phyloP scores from a whole-genome alignment of 768 basidiomycete species.

The Hypsizygus marmoreus region DNA sequence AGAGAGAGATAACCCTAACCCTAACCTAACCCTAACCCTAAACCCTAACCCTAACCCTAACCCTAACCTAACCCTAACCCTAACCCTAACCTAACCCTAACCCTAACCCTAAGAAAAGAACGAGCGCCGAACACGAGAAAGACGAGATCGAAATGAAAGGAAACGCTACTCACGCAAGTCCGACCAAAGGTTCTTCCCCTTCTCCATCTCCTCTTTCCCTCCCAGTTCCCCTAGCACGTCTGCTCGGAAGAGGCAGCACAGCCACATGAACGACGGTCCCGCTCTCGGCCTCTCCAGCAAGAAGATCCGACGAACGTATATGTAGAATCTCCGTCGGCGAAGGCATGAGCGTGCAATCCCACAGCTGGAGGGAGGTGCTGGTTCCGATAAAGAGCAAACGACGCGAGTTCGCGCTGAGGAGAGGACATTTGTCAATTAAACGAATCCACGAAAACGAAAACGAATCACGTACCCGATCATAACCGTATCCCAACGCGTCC shows the following conservation, averaged over 20 bases:
- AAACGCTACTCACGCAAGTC: slow-evolving; percentile 37
- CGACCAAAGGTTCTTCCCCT: slow-evolving; percentile 32
- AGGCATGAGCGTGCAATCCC: slow-evolving; percentile 60
- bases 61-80: too few relatives aligned
- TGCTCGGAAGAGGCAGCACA: slow-evolving; percentile 36
- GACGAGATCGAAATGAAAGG: too few relatives aligned
- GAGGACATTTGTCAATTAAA: not conserved
- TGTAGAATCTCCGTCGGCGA: slow-evolving; percentile 45
- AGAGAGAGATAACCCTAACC: too few relatives aligned
- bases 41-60: too few relatives aligned
- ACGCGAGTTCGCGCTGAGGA: not conserved
- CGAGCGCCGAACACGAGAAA: too few relatives aligned
- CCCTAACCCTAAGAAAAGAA: too few relatives aligned
- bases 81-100: too few relatives aligned
- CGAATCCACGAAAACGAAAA: not conserved
- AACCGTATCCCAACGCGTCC: slow-evolving; percentile 9
- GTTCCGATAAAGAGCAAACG: slow-evolving; percentile 42
- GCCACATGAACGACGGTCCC: slow-evolving; percentile 36
- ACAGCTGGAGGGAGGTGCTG: slow-evolving; percentile 53
- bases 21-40: too few relatives aligned
- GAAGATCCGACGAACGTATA: not conserved
- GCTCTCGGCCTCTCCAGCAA: not conserved
- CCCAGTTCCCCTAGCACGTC: not conserved
- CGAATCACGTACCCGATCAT: not conserved
- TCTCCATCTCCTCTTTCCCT: slow-evolving; percentile 25